Evolutionary conservation across 495 filamentous ascomycete genomes (phyloP), one percentile per base, ranked within the genome.

Genomic region (Penicillium turbatum): DNA sequence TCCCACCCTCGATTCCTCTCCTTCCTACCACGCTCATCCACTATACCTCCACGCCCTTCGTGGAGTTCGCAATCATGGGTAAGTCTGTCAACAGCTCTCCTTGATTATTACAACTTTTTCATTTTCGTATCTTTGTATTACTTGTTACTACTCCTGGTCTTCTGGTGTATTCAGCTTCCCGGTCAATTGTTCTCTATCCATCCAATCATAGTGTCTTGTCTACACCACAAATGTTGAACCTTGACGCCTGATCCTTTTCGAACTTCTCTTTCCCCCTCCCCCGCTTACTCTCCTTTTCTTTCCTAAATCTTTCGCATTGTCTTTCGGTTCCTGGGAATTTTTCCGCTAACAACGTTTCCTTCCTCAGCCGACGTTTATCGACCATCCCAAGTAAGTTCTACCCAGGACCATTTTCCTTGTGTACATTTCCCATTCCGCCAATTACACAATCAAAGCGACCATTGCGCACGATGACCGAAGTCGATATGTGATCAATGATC

Each of bases 321-420:
- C 27, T 16, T 56, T 60, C 63, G 60, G 53, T 57, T 67, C 70
- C 61, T 53, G 55, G 53, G 51, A 38, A 53, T 48, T 44, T 34
- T 24, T 63, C 60, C 29, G 43, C 43, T 46, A 15, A 46, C 29
- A 34, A 16, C 60, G 47, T 67, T 47, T 44, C 54, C 55, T 48
- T 45, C 39, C 27, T 60, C 64, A 76, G 77, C 75, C 60, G 78
- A 81, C 76, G 74, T 79, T 36, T 81, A 81, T 69, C 78, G 78
- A 37, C 78, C 78, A 58, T 73, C 71, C 60, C 72, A 74, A 72
- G 78, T 81, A 73, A 76, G 78, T 81, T n/a, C 34, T 37, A 31
- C 41, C 29, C 34, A 11, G 11, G 19, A 57, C 12, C 36, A 12
- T 43, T 47, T 46, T 21, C 41, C 35, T 51, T 34, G 26, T 50